A percentile compares a stretch with the other conserved stretches of the same genome.
Conservation (phyloP, 1,139 yeast species). For the Scheffersomyces cryptocercus region DNA sequence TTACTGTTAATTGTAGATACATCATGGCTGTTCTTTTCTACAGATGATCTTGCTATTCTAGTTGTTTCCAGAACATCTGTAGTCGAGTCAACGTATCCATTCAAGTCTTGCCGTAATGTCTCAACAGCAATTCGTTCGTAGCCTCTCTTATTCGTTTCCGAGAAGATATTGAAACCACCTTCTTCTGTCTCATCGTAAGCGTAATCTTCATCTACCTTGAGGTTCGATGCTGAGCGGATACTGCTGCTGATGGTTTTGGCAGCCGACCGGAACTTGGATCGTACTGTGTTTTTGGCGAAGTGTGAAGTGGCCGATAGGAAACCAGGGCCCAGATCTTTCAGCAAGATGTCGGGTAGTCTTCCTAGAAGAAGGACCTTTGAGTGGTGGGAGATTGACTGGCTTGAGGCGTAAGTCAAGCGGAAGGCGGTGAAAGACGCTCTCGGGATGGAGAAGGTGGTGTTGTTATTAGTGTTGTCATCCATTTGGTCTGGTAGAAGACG, state of each 20-base stretch:
- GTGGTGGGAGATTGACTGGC: slow-evolving; percentile 49
- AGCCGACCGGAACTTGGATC: slow-evolving; percentile 14
- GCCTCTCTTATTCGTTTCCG: background rate
- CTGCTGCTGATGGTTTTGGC: slow-evolving; percentile 14
- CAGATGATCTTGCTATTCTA: no score
- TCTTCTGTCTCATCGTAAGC: slow-evolving; percentile 5
- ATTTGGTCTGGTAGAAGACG: no score
- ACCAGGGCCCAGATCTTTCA: slow-evolving; percentile 30
- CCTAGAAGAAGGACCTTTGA: slow-evolving; percentile 63
- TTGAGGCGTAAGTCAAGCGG: slow-evolving; percentile 55
- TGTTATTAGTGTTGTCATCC: no score
- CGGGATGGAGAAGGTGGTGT: slow-evolving; percentile 11
- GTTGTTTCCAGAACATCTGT: no score
- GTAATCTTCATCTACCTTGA: background rate
- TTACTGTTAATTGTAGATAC: no score
- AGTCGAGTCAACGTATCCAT: no score
- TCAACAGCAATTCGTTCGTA: background rate
- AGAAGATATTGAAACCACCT: slow-evolving; percentile 11
- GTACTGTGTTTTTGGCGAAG: slow-evolving; percentile 15
- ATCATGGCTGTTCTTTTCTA: no score
- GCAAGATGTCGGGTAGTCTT: slow-evolving; percentile 65
- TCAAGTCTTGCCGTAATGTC: background rate
- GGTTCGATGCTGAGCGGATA: slow-evolving; percentile 8
- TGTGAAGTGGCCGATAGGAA: slow-evolving; percentile 13
- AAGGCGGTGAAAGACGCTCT: slow-evolving; percentile 62